Conservation (phyloP, 352 stramenopile species). For the Aphanomyces euteiches region DNA sequence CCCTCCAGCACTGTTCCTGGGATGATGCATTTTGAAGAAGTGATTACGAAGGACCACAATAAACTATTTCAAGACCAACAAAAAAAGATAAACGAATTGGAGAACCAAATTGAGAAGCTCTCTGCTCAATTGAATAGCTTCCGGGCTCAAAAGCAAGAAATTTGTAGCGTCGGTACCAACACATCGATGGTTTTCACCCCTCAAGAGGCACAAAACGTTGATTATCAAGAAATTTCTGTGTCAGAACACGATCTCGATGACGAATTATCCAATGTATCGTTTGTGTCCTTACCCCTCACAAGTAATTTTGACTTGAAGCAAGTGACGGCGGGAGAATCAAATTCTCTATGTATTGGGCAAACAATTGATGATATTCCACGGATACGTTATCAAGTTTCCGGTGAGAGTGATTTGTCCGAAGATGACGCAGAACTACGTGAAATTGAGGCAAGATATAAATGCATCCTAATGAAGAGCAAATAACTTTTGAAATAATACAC, state of each 20-base stretch:
- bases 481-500: not conserved
- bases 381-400: not conserved
- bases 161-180: constrained; percentile 4
- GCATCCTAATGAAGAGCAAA: not conserved
- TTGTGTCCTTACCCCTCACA: too few relatives aligned
- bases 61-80: not conserved
- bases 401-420: too few relatives aligned
- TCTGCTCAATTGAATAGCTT: not conserved
- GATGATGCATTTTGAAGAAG: not conserved
- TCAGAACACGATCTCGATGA: too few relatives aligned
- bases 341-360: not conserved
- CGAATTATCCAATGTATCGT: too few relatives aligned
- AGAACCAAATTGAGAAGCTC: constrained; percentile 12
- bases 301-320: too few relatives aligned
- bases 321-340: too few relatives aligned
- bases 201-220: too few relatives aligned
- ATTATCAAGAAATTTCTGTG: too few relatives aligned
- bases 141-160: not conserved
- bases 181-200: not conserved
- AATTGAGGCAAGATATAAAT: too few relatives aligned
- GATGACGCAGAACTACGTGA: too few relatives aligned
- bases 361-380: not conserved
- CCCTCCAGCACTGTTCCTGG: not conserved
- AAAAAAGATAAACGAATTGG: constrained; percentile 8
- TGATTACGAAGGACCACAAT: not conserved